phyloP scores from a whole-genome alignment of 108 stramenopile species.

The Cyclotella baltica region DNA sequence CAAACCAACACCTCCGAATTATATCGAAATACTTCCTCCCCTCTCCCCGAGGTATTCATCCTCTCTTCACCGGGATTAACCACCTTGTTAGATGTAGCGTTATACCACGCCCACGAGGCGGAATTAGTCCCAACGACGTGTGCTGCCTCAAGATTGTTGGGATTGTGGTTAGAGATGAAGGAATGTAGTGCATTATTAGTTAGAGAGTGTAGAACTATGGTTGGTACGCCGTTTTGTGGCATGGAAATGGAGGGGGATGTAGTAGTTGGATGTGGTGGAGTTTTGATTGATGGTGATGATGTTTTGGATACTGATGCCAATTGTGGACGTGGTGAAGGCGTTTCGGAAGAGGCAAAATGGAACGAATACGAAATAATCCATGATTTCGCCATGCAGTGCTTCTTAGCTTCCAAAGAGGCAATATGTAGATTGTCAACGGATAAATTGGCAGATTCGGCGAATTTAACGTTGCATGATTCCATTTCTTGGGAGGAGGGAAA shows the following conservation, averaged over 20 bases:
- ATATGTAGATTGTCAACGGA: constrained; percentile 79
- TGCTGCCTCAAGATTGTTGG: constrained; percentile 62
- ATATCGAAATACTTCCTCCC: background rate
- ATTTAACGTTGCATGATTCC: constrained; percentile 56
- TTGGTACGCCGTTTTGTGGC: constrained; percentile 35
- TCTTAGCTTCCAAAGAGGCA: constrained; percentile 70
- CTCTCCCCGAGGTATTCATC: background rate
- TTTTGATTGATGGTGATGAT: background rate
- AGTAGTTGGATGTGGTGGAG: constrained; percentile 7
- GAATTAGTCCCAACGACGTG: constrained; percentile 75
- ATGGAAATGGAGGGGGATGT: constrained; percentile 12
- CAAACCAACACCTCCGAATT: background rate
- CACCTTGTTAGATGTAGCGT: constrained; percentile 80
- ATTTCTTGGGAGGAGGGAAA: constrained; percentile 10
- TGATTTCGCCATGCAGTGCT: constrained; percentile 73
- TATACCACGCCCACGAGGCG: constrained; percentile 76
- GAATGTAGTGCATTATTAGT: constrained; percentile 39
- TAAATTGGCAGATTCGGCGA: constrained; percentile 74
- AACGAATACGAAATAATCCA: constrained; percentile 58
- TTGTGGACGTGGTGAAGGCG: background rate
- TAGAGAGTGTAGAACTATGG: constrained; percentile 44
- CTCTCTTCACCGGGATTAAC: constrained; percentile 67
- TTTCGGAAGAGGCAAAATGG: constrained; percentile 42
- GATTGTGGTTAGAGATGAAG: constrained; percentile 45
- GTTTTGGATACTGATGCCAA: background rate